Base-by-base conservation (phyloP, 164 flowering plant species). In the Aristolochia californica region DNA sequence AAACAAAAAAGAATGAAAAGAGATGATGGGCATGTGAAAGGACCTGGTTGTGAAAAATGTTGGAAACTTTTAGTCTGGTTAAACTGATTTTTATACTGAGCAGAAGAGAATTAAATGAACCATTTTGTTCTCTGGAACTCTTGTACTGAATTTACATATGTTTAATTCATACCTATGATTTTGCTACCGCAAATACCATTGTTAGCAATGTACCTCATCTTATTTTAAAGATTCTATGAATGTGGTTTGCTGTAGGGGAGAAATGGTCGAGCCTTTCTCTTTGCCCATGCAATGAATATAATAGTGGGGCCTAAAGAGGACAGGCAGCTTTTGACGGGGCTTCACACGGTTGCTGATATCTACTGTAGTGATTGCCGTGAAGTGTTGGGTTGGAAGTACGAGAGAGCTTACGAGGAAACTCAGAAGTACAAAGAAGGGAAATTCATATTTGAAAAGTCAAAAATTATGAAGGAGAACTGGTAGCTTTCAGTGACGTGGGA, bases 391-490 rank as follows among this genome's bases (percentile, higher is more conserved):
- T 82, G 84, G 87, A 82, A 78, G 54, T 82, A 82, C 66, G 78
- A 69, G 61, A 68, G 73, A 20, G 83, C 82, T 58, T 79, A 75
- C 25, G 82, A 79, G 57, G 74, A 67, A 64, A 30, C 75, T n/a
- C 87, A 79, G 68, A 82, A 78, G 69, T 82, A 82, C 69, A 79
- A 82, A 65, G 82, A 80, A 76, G 83, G 83, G 61, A 81, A 79
- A 53, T 75, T 74, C 65, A 74, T 81, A 58, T 72, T 81, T 43
- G 87, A 78, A 66, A 80, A 77, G 64, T 61, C 71, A 8, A 83
- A 70, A 66, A 80, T 76, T 53, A 80, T 75, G 11, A 63, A 74
- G 63, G 83, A 78, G 55, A 74, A 77, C 68, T 79, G 80, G 80
- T 77, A 68, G 67, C 49, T 28, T 18, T 54, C 44, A 14, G 10